Percentiles rank a stretch among this genome's conserved stretches.
These are phyloP conservation scores for Yamadazyma akitaensis DNA, from an alignment of 805 yeast genomes.

Conservation along the genomic window DNA sequence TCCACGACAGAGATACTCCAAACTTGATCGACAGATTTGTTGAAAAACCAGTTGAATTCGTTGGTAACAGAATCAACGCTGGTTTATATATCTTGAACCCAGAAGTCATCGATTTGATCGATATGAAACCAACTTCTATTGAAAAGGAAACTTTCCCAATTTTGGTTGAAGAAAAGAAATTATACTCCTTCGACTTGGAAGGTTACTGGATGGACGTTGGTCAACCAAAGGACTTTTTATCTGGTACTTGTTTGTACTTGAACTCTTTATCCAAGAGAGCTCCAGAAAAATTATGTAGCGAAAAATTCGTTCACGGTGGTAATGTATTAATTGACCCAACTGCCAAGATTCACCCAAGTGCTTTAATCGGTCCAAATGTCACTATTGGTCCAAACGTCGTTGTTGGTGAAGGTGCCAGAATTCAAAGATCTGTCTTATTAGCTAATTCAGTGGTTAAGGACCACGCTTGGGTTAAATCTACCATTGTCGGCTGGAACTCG, in stretches of 20 bases:
- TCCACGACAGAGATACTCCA: slow-evolving; percentile 91
- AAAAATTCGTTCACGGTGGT: slow-evolving; percentile 69
- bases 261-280: slow-evolving; percentile 78
- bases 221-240: slow-evolving; percentile 98
- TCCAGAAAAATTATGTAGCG: slow-evolving; percentile 65
- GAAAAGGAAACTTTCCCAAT: slow-evolving; percentile 99
- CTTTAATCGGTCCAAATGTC: slow-evolving; percentile 98
- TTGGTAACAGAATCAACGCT: slow-evolving; percentile 99
- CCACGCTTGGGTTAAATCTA: slow-evolving; percentile 96
- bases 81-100: slow-evolving; percentile 99
- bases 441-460: slow-evolving; percentile 89
- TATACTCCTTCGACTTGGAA: slow-evolving; percentile 95
- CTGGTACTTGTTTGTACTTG: slow-evolving; percentile 92
- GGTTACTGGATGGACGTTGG: slow-evolving; percentile 99
- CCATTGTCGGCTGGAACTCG: slow-evolving; percentile 99
- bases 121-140: slow-evolving; percentile 97
- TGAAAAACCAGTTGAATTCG: slow-evolving; percentile 99
- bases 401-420: slow-evolving; percentile 98
- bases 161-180: slow-evolving; percentile 81
- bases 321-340: slow-evolving; percentile 93
- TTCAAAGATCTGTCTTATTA: slow-evolving; percentile 90
- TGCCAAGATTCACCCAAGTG: slow-evolving; percentile 87
- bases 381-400: slow-evolving; percentile 95
- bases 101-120: slow-evolving; percentile 91
- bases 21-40: slow-evolving; percentile 97